A percentile compares a stretch with the other conserved stretches of the same genome.
Evolutionary conservation across 129 eudicot species (phyloP).

Genomic region (Pseudognaphalium luteoalbum): DNA sequence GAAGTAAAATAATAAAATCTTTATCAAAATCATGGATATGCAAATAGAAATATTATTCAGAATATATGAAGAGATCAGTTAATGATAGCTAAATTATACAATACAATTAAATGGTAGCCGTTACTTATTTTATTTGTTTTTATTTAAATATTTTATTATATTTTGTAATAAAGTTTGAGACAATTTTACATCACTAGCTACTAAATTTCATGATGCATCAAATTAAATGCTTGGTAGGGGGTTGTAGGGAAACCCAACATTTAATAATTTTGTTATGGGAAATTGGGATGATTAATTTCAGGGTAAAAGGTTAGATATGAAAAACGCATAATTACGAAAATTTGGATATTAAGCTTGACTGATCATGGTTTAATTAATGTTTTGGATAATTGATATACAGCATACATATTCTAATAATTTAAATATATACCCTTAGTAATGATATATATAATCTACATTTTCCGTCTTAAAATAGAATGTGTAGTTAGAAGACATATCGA

Average conservation of each 20-base stretch:
- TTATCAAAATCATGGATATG: neutral
- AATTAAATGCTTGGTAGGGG: constrained; percentile 5
- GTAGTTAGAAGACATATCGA: too few relatives aligned
- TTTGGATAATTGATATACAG: too few relatives aligned
- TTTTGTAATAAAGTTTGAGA: neutral
- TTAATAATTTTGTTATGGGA: constrained; percentile 19
- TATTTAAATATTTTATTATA: too few relatives aligned
- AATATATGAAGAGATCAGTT: neutral
- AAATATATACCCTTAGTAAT: too few relatives aligned
- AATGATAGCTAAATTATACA: too few relatives aligned
- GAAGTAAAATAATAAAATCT: neutral
- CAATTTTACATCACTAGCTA: constrained; percentile 15
- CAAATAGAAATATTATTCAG: too few relatives aligned
- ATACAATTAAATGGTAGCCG: too few relatives aligned
- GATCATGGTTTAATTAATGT: too few relatives aligned
- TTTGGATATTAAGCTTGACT: neutral
- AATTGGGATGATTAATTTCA: constrained; percentile 19
- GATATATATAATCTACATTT: too few relatives aligned
- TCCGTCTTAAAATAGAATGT: too few relatives aligned
- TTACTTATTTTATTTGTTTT: too few relatives aligned
- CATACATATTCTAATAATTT: too few relatives aligned
- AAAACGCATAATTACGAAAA: neutral
- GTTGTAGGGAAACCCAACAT: constrained; percentile 14
- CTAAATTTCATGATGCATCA: constrained; percentile 27
- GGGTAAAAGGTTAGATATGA: neutral